Conservation (phyloP, 108 stramenopile genomes). For the Aureococcus anophagefferens region DNA sequence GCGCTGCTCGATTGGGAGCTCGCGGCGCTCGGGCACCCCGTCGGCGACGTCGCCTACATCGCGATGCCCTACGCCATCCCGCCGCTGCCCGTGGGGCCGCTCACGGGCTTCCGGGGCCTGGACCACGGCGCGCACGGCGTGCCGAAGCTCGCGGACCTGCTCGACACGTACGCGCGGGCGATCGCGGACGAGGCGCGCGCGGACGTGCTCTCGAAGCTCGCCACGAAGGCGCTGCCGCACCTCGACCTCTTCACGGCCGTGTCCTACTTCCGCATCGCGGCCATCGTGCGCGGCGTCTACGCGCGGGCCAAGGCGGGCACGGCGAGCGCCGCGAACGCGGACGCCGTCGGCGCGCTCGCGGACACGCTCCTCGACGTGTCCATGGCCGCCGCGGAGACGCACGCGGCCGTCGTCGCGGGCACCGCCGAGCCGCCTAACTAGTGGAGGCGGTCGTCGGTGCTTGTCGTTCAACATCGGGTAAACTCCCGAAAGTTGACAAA, state of each 20-base stretch:
- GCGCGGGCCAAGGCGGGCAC: slow-evolving; percentile 14
- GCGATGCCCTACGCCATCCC: slow-evolving; percentile 15
- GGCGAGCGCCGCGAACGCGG: slow-evolving; percentile 16
- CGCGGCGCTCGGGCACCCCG: slow-evolving; percentile 25
- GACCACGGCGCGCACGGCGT: slow-evolving; percentile 8
- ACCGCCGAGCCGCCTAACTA: too few relatives aligned
- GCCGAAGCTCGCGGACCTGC: slow-evolving; percentile 12
- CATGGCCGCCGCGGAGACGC: too few relatives aligned
- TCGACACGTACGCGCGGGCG: slow-evolving; percentile 1
- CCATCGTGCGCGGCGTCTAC: slow-evolving; percentile 28
- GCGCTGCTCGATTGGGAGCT: slow-evolving; percentile 41
- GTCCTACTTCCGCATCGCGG: slow-evolving; percentile 20
- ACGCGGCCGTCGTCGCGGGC: too few relatives aligned
- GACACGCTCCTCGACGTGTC: too few relatives aligned
- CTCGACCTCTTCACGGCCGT: slow-evolving; percentile 14
- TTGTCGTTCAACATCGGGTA: too few relatives aligned
- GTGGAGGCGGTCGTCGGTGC: too few relatives aligned
- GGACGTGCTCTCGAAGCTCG: not conserved
- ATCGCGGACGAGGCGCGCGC: not conserved
- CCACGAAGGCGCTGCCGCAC: not conserved
- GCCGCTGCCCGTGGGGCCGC: not conserved
- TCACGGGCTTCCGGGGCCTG: slow-evolving; percentile 4
- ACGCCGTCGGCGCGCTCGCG: too few relatives aligned
- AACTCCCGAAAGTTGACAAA: too few relatives aligned
- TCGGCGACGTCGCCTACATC: slow-evolving; percentile 22